Base-by-base conservation (phyloP, 2,329 filamentous ascomycete species). In the Diaporthe ampelina region DNA sequence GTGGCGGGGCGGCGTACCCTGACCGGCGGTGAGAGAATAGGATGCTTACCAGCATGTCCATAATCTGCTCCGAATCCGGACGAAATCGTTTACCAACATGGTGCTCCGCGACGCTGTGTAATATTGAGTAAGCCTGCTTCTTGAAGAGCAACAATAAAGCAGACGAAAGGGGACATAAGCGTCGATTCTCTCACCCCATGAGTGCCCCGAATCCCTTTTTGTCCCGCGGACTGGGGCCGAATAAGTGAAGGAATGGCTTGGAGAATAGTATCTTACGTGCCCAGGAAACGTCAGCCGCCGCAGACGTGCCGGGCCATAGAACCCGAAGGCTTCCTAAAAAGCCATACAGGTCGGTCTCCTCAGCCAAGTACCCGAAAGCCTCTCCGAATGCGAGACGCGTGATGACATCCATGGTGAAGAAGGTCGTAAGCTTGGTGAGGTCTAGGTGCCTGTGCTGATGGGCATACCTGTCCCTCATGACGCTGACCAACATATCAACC, bases 361-460 rank as follows among this genome's bases (percentile, higher is more conserved):
- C 75, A 15, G 80, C 79, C 3, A 87, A 77, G 74, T 84, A 85
- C 17, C 85, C 85, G 71, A 86, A 86, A 1, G 81, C 77, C 32
- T 83, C 76, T 32, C 86, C 86, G 37, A 88, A 84, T 0, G 84
- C 84, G 10, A 88, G 76, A 35, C 82, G 82, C 43, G 83, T 86
- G 73, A 89, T 86, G 24, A 88, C 85, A 73, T 89, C 87, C 2
- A 88, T 79, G 1, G 86, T 86, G 72, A 88, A 85, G 79, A 82
- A 87, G 45, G 85, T 84, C 8, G 84, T 82, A 52, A 84, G 84
- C 21, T 79, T 78, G 24, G 83, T 83, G 59, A 88, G 77, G 74
- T 88, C 85, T 77, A 88, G 81, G 21, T 83, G 76, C 63, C 87
- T 68, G 13, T n/a, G n/a, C 3, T 17, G 8, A 11, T 15, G 8